These are phyloP conservation scores for Erucastrum elatum DNA, from an alignment of 345 rosid genomes.

Conservation along the genomic window DNA sequence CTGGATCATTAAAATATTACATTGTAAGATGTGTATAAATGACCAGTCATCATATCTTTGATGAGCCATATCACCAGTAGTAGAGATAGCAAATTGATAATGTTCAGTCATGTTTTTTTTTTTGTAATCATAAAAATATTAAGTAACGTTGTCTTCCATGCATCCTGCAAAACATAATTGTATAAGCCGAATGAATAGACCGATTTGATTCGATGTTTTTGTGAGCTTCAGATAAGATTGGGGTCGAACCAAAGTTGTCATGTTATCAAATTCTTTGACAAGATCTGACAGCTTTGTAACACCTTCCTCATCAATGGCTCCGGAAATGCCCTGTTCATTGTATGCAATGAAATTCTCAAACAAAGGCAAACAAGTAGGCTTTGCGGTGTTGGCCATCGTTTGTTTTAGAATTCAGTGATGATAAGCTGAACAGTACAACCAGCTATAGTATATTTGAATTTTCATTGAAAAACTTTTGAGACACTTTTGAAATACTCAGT, in stretches of 20 bases:
- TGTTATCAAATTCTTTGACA: conserved; percentile 84
- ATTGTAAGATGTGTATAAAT: not conserved
- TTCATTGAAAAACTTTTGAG: not conserved
- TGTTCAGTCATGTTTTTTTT: not conserved
- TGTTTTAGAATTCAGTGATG: not conserved
- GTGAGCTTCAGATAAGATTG: not conserved
- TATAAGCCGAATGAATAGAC: not conserved
- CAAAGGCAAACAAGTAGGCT: not conserved
- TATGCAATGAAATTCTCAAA: not conserved
- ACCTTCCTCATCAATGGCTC: conserved; percentile 83
- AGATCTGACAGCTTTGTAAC: conserved; percentile 68
- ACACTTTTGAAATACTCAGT: too few species aligned
- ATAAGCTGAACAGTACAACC: not conserved
- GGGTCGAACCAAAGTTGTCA: conserved; percentile 69
- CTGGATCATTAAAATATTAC: not conserved
- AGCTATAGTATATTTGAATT: not conserved
- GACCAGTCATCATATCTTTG: not conserved
- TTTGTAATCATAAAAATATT: too few species aligned
- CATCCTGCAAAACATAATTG: conserved; percentile 44
- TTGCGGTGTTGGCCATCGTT: not conserved
- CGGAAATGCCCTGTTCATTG: conserved; percentile 49
- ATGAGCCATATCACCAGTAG: not conserved
- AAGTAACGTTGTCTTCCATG: conserved; percentile 76
- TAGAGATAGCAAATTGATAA: not conserved
- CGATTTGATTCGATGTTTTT: not conserved